Percentiles rank a stretch among this genome's conserved stretches.
Conservation (phyloP, 495 filamentous ascomycete genomes). For the Talaromyces thailandensis region DNA sequence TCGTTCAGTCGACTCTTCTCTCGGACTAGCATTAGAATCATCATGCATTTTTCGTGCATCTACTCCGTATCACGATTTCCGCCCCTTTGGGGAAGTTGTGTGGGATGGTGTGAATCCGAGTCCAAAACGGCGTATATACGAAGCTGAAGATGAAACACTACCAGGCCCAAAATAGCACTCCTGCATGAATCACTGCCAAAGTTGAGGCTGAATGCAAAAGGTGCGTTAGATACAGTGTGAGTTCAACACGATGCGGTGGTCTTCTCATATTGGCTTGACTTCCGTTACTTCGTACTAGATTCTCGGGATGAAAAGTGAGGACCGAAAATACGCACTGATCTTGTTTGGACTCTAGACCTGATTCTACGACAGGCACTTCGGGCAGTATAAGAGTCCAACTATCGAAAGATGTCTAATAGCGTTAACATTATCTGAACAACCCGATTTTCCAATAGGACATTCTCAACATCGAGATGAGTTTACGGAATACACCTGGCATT, state of each 20-base stretch:
- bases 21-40: not conserved
- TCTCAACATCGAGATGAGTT: not conserved
- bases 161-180: not conserved
- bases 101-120: not conserved
- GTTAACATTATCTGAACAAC: not conserved
- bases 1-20: not conserved
- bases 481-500: not conserved
- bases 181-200: not conserved
- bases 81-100: not conserved
- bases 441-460: not conserved
- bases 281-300: not conserved
- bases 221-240: not conserved
- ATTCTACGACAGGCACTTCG: not conserved
- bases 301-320: not conserved
- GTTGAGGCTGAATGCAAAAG: not conserved
- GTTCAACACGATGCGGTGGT: not conserved
- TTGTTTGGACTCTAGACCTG: not conserved
- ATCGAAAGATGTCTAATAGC: not conserved
- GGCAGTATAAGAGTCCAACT: not conserved
- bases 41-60: not conserved
- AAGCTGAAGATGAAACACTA: not conserved
- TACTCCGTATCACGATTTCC: not conserved
- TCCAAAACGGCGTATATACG: not conserved
- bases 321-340: not conserved
- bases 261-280: not conserved